Percentiles rank a stretch among this genome's conserved stretches.
phyloP scores from a whole-genome alignment of 169 alveolate genomes.

The Plasmodium coatneyi region DNA sequence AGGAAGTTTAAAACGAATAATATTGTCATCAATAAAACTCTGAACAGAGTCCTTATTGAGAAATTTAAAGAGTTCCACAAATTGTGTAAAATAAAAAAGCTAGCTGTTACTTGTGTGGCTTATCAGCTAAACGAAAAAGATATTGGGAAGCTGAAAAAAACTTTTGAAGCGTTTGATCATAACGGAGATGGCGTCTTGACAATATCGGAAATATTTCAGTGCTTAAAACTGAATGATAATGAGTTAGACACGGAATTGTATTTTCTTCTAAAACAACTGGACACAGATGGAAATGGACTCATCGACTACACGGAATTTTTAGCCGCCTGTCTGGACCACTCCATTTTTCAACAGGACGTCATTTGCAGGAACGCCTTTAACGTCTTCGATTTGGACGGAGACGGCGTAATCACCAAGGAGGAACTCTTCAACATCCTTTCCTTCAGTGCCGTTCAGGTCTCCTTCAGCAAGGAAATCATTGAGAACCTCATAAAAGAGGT shows the following conservation, averaged over 20 bases:
- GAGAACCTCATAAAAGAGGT: conserved; percentile 71
- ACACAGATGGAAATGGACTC: conserved; percentile 92
- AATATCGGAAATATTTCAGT: conserved; percentile 78
- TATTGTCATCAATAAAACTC: conserved; percentile 62
- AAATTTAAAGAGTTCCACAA: conserved; percentile 90
- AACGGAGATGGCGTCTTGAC: conserved; percentile 94
- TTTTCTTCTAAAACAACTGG: conserved; percentile 85
- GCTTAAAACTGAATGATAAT: conserved; percentile 76
- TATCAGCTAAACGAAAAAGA: conserved; percentile 92
- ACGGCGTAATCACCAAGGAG: conserved; percentile 91
- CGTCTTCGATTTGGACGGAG: conserved; percentile 93
- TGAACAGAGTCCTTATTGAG: conserved; percentile 81
- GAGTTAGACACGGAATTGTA: conserved; percentile 82
- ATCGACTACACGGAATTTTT: conserved; percentile 95
- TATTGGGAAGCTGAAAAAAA: conserved; percentile 89
- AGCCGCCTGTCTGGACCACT: conserved; percentile 94
- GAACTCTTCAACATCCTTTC: conserved; percentile 79
- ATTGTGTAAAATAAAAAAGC: conserved; percentile 90
- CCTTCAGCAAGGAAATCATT: conserved; percentile 77
- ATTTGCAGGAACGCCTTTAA: conserved; percentile 92
- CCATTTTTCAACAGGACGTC: conserved; percentile 87
- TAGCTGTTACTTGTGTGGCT: conserved; percentile 95
- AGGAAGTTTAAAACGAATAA: conserved; percentile 70
- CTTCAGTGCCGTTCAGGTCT: conserved; percentile 31
- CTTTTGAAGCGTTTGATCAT: conserved; percentile 91